Evolutionary conservation across 371 early-diverging fungal genomes (phyloP).

Genomic region (Mucor saturninus): DNA sequence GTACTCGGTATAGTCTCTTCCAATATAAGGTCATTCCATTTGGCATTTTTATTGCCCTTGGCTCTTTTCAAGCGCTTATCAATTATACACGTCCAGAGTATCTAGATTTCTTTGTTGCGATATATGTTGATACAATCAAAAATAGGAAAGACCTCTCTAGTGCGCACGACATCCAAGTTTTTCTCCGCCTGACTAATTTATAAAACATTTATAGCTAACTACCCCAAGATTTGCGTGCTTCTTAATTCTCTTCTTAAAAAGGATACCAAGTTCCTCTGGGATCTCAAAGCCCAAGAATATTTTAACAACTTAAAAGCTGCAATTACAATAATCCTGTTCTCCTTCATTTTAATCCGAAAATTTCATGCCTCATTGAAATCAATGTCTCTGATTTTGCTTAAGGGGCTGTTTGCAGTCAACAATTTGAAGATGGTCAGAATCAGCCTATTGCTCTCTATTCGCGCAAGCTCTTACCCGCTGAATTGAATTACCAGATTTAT

Average conservation of each 20-base stretch:
- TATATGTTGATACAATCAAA: conserved; percentile 53
- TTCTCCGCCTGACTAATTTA: conserved; percentile 61
- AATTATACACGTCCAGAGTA: conserved; percentile 34
- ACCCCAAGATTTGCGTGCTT: conserved; percentile 26
- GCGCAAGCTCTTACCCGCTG: conserved; percentile 32
- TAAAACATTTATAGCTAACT: conserved; percentile 51
- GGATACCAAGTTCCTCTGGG: conserved; percentile 37
- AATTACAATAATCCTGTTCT: conserved; percentile 37
- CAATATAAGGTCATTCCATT: conserved; percentile 56
- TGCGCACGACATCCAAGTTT: conserved; percentile 43
- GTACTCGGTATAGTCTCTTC: conserved; percentile 34
- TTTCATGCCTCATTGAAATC: conserved; percentile 45
- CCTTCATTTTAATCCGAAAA: conserved; percentile 26
- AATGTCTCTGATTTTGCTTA: conserved; percentile 56
- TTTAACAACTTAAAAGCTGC: conserved; percentile 45
- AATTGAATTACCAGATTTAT: conserved; percentile 50
- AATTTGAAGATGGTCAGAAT: conserved; percentile 11
- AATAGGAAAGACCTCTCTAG: conserved; percentile 38
- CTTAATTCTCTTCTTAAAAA: conserved; percentile 21
- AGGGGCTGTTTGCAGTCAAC: conserved; percentile 51
- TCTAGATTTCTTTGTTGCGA: conserved; percentile 38
- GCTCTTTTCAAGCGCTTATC: conserved; percentile 50
- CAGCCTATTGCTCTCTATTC: conserved; percentile 51
- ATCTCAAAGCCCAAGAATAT: conserved; percentile 18
- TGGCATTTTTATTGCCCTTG: conserved; percentile 54